A percentile compares a stretch with the other conserved stretches of the same genome.
Conservation (phyloP, 768 basidiomycete species). For the Suillus placidus region DNA sequence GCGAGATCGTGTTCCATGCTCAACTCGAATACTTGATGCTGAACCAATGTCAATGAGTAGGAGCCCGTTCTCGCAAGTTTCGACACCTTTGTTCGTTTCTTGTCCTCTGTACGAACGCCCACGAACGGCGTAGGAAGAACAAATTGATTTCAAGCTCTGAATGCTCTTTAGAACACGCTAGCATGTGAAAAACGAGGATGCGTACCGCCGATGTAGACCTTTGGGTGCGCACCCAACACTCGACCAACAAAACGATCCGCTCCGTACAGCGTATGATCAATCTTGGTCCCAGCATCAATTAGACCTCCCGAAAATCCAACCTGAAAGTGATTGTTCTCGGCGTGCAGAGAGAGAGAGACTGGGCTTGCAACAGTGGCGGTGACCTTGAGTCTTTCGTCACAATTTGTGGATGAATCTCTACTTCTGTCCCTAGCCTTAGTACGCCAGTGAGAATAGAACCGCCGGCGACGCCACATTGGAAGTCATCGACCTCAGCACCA, state of each 20-base stretch:
- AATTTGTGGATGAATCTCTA: constrained; percentile 96
- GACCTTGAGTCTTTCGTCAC: constrained; percentile 91
- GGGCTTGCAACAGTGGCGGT: constrained; percentile 87
- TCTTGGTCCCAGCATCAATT: constrained; percentile 64
- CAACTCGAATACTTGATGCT: constrained; percentile 26
- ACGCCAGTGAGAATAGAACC: constrained; percentile 87
- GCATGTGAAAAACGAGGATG: too few relatives aligned
- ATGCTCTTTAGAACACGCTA: too few relatives aligned
- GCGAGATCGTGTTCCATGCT: too few relatives aligned
- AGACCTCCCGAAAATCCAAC: constrained; percentile 98
- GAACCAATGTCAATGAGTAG: too few relatives aligned
- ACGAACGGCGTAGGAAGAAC: too few relatives aligned
- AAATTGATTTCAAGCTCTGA: background rate
- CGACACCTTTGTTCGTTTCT: constrained; percentile 56
- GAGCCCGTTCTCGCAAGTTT: too few relatives aligned
- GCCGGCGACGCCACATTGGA: constrained; percentile 98
- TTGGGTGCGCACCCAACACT: too few relatives aligned
- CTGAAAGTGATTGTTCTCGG: constrained; percentile 91
- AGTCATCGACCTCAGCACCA: constrained; percentile 67
- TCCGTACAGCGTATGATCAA: too few relatives aligned
- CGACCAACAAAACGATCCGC: constrained; percentile 30
- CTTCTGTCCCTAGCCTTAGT: constrained; percentile 88
- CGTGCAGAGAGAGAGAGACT: constrained; percentile 90
- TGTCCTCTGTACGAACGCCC: constrained; percentile 50
- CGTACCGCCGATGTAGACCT: too few relatives aligned